These are phyloP conservation scores for Bocquillonia castaneifolia DNA, from an alignment of 441 rosid species.

Conservation along the genomic window DNA sequence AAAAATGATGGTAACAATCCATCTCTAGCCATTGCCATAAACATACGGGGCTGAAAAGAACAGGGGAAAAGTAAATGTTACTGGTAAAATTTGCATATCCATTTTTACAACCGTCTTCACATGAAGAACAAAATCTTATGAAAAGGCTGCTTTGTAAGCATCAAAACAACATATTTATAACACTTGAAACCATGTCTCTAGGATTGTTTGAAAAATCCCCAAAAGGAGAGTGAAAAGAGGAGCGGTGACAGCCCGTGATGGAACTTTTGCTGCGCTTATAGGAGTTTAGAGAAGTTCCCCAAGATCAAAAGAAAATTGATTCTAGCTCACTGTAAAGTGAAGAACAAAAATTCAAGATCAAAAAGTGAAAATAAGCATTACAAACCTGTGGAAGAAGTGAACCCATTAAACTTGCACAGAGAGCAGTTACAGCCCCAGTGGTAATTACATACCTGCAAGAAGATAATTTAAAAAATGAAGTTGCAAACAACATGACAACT, in stretches of 20 bases:
- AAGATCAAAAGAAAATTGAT: neutral
- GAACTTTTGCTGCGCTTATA: neutral
- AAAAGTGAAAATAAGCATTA: constrained; percentile 6
- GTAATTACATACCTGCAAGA: constrained; percentile 56
- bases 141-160: neutral
- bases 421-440: constrained; percentile 79
- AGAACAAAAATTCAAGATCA: neutral
- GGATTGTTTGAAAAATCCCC: neutral
- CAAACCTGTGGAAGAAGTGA: constrained; percentile 74
- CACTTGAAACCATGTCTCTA: neutral
- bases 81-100: neutral
- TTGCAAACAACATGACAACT: neutral
- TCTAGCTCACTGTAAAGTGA: neutral
- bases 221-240: neutral
- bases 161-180: neutral
- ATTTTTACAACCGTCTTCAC: neutral
- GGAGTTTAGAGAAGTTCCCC: neutral
- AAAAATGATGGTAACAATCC: constrained; percentile 80
- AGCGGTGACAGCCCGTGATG: neutral
- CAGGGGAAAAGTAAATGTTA: constrained; percentile 3
- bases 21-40: constrained; percentile 95
- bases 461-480: neutral
- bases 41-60: constrained; percentile 63
- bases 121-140: neutral
- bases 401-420: constrained; percentile 79